A percentile compares a stretch with the other conserved stretches of the same genome.
phyloP scores from a whole-genome alignment of 495 filamentous ascomycete species.

The Parachaetomium inaequale region DNA sequence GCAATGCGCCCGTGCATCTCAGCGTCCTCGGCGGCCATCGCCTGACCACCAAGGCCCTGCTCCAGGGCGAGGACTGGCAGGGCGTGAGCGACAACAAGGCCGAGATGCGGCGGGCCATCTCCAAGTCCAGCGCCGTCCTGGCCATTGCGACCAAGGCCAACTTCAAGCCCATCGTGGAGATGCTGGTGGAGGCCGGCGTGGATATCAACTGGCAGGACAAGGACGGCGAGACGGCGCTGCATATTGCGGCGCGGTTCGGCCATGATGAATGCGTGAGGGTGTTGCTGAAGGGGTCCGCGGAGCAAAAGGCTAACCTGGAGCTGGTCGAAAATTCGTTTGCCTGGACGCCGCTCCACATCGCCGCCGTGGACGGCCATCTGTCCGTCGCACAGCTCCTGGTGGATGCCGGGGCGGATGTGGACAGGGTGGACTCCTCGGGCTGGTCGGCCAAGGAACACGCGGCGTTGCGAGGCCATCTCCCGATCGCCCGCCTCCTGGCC shows the following conservation, averaged over 20 bases:
- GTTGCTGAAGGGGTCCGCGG: conserved; percentile 62
- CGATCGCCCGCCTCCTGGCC: conserved; percentile 66
- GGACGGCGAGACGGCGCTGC: conserved; percentile 88
- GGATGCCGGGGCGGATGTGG: conserved; percentile 68
- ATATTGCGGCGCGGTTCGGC: conserved; percentile 86
- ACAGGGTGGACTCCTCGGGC: conserved; percentile 74
- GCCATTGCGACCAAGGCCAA: conserved; percentile 83
- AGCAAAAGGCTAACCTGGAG: conserved; percentile 72
- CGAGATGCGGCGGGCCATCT: conserved; percentile 61
- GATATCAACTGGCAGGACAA: conserved; percentile 93
- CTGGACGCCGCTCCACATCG: conserved; percentile 91
- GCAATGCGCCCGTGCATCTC: conserved; percentile 85
- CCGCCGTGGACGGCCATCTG: conserved; percentile 80
- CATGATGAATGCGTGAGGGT: conserved; percentile 74
- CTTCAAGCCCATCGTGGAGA: conserved; percentile 72
- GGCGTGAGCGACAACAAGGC: conserved; percentile 56
- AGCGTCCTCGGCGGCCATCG: conserved; percentile 89
- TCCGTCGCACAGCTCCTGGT: conserved; percentile 67
- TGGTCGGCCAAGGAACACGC: conserved; percentile 97
- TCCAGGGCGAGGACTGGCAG: conserved; percentile 74
- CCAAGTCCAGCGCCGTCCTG: conserved; percentile 85
- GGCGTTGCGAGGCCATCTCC: conserved; percentile 77
- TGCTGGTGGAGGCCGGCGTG: conserved; percentile 85
- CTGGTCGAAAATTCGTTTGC: conserved; percentile 78
- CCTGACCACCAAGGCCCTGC: conserved; percentile 72